Percentiles rank a stretch among this genome's conserved stretches.
phyloP scores from a whole-genome alignment of 2,329 filamentous ascomycete genomes.

The Calonectria pauciramosa region DNA sequence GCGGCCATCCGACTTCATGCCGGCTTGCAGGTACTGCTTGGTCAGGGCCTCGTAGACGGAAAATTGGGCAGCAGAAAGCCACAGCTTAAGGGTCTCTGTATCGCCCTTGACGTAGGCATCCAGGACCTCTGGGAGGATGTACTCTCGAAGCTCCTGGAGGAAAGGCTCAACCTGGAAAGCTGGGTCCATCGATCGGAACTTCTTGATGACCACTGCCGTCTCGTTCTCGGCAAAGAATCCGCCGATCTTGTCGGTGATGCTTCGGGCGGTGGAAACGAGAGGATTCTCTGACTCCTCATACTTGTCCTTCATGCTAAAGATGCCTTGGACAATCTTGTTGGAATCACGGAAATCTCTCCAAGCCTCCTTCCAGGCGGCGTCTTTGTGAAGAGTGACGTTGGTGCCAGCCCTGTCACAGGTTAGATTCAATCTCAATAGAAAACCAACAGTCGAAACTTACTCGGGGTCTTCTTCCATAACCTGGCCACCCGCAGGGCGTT shows the following conservation, averaged over 20 bases:
- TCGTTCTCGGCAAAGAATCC: slow-evolving; percentile 99
- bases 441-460: slow-evolving; percentile 68
- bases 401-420: slow-evolving; percentile 81
- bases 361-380: slow-evolving; percentile 97
- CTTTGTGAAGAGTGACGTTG: slow-evolving; percentile 95
- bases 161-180: slow-evolving; percentile 96
- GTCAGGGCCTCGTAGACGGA: slow-evolving; percentile 97
- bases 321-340: slow-evolving; percentile 87
- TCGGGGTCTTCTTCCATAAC: slow-evolving; percentile 86
- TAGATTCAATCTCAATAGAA: slow-evolving; percentile 38
- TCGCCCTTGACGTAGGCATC: slow-evolving; percentile 99
- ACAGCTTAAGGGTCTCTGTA: slow-evolving; percentile 88
- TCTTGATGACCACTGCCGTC: slow-evolving; percentile 97
- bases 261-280: slow-evolving; percentile 90
- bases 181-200: slow-evolving; percentile 96
- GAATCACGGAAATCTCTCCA: slow-evolving; percentile 96
- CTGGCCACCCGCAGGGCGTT: slow-evolving; percentile 64
- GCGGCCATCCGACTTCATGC: slow-evolving; percentile 93
- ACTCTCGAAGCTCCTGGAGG: slow-evolving; percentile 94
- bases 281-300: slow-evolving; percentile 99
- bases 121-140: slow-evolving; percentile 96
- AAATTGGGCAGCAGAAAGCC: slow-evolving; percentile 96
- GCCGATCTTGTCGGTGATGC: slow-evolving; percentile 91
- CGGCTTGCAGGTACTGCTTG: slow-evolving; percentile 94
- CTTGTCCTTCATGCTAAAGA: slow-evolving; percentile 87